These are phyloP conservation scores for Chalara sp. DNA, from an alignment of 2,329 filamentous ascomycete genomes.

Conservation along the genomic window DNA sequence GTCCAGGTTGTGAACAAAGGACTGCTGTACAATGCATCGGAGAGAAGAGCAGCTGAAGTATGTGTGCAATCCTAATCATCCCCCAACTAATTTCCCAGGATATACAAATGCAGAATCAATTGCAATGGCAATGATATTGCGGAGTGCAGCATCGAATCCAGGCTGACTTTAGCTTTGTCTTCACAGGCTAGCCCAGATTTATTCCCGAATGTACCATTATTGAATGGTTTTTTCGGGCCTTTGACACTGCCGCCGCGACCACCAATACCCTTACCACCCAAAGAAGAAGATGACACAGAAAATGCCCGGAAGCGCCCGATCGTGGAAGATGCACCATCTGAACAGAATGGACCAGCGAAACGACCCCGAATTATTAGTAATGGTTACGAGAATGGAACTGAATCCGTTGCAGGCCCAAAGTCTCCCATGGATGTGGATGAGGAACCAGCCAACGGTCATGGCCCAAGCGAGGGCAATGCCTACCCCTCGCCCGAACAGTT, in stretches of 20 bases:
- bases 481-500: constrained; percentile 54
- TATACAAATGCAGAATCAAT: too few species aligned
- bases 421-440: constrained; percentile 50
- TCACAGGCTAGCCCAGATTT: too few species aligned
- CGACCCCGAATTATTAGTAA: constrained; percentile 50
- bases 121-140: too few species aligned
- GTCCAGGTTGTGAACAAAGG: constrained; percentile 58
- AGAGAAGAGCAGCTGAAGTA: constrained; percentile 39
- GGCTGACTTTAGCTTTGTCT: neutral
- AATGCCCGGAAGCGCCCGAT: constrained; percentile 25
- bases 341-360: constrained; percentile 54
- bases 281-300: constrained; percentile 22
- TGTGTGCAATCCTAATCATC: constrained; percentile 3
- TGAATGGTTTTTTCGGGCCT: constrained; percentile 26
- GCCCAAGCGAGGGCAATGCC: constrained; percentile 45
- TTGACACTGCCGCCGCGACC: constrained; percentile 14
- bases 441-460: constrained; percentile 29
- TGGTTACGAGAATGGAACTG: constrained; percentile 48
- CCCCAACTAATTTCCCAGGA: too few species aligned
- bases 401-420: constrained; percentile 40
- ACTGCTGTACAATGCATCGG: constrained; percentile 52
- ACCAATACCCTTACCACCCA: constrained; percentile 14
- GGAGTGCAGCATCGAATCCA: neutral
- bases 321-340: constrained; percentile 19
- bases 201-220: too few species aligned